Evolutionary conservation across 495 filamentous ascomycete genomes (phyloP), one percentile per base, ranked within the genome.

Genomic region (Penicillium cosmopolitanum): DNA sequence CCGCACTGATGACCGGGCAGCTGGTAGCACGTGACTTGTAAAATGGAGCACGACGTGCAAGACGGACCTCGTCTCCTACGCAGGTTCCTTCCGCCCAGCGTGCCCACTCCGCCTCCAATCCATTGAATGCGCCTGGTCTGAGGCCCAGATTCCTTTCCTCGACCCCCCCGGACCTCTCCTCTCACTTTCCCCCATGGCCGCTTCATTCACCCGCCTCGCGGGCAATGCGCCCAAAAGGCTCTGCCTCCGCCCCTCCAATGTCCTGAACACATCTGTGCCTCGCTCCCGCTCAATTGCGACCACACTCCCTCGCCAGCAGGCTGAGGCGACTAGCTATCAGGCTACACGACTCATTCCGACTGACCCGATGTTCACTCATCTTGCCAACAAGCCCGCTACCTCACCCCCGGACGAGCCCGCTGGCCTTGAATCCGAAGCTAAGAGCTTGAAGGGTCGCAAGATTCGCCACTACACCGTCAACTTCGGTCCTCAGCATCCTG

Each of bases 381-480:
- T 81, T 44, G 73, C 80, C 64, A 75, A 87, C 72, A 74, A 78
- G 53, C 69, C 73, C 51, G 70, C 74, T 55, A 52, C 73, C 44
- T 64, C 79, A 56, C 31, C 71, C 52, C 69, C 80, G 57, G 78
- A 82, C 36, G 54, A 48, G 21, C 10, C 69, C 51, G 69, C 75
- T 59, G 75, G 77, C 46, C 67, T 82, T 35, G 84, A 85, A 61
- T 80, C 77, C 57, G 67, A 71, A 58, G 78, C 77, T 51, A 77
- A 84, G 62, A 77, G 86, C 55, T 78, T 82, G 62, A 81, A 87
- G 46, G 46, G 46, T 70, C 87, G 96, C 69, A 97, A 97, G 82
- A 91, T 98, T 63, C 85, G 96, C 64, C 96, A 99, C 75, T 99
- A 99, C 80, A 99, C 96, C 5, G 94, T 99, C 82, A 99, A 99